Evolutionary conservation across 257 asterid species (phyloP).

Genomic region (Solanum chmielewskii): DNA sequence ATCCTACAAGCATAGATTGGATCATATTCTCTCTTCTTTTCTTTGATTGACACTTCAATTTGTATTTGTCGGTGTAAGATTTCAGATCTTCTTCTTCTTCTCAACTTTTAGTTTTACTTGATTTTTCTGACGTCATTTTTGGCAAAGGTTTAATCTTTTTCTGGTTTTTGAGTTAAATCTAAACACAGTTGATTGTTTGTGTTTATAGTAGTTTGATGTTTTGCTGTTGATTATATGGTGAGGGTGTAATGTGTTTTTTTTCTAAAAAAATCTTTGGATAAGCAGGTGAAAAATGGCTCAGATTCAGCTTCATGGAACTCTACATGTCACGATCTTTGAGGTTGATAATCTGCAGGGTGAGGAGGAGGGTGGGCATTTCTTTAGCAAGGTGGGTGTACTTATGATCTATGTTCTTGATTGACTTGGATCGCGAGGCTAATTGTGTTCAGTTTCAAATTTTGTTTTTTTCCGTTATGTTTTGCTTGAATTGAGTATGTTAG

Average conservation of each 20-base stretch:
- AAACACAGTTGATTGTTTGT: neutral
- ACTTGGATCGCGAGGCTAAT: neutral
- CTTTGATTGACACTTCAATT: neutral
- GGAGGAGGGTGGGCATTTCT: constrained; percentile 12
- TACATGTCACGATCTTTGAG: constrained; percentile 33
- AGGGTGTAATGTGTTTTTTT: neutral
- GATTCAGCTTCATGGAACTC: constrained; percentile 32
- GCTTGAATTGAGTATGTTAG: neutral
- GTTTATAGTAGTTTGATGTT: neutral
- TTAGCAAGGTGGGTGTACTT: constrained; percentile 14
- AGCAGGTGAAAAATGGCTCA: constrained; percentile 25
- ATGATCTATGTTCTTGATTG: neutral
- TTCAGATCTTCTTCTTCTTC: neutral
- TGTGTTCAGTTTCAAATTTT: neutral
- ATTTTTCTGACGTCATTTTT: neutral
- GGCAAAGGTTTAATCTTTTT: neutral
- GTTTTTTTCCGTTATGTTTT: neutral
- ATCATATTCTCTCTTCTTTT: neutral
- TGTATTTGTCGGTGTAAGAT: neutral
- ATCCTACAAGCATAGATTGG: neutral
- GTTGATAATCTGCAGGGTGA: constrained; percentile 21
- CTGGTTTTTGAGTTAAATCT: neutral
- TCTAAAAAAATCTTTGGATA: neutral
- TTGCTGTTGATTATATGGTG: neutral
- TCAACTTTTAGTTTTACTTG: neutral